Evolutionary conservation across 2,329 filamentous ascomycete species (phyloP).

Genomic region (Emmonsiellopsis sp.): DNA sequence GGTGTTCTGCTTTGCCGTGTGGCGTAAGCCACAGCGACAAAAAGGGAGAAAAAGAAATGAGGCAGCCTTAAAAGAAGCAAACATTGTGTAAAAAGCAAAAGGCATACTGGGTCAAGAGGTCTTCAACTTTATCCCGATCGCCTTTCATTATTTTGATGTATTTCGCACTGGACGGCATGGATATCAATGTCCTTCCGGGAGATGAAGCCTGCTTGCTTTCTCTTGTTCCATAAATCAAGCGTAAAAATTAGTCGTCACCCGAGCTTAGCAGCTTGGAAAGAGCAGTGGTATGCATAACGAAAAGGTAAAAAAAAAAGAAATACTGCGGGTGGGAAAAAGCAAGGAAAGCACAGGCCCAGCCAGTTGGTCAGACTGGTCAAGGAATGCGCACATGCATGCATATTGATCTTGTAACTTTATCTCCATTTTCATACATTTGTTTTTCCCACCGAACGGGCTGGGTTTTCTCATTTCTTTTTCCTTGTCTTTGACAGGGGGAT

Average conservation of each 20-base stretch:
- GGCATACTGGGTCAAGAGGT: too few relatives aligned
- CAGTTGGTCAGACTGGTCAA: not conserved
- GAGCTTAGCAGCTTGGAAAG: not conserved
- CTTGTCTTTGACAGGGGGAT: not conserved
- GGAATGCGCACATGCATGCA: not conserved
- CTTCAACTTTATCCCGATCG: too few relatives aligned
- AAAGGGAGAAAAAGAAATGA: not conserved
- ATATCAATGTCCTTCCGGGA: too few relatives aligned
- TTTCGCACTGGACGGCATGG: too few relatives aligned
- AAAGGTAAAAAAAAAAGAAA: not conserved
- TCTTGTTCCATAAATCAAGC: not conserved
- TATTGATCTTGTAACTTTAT: not conserved
- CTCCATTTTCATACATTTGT: not conserved
- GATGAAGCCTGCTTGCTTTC: too few relatives aligned
- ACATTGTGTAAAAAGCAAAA: not conserved
- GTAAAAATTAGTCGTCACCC: not conserved
- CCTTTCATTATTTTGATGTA: too few relatives aligned
- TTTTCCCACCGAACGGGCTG: not conserved
- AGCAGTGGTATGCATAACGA: not conserved
- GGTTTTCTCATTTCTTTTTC: not conserved
- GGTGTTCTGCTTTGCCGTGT: not conserved
- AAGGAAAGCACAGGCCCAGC: not conserved
- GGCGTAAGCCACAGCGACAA: not conserved
- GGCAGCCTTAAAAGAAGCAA: constrained; percentile 3
- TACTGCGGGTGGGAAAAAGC: not conserved